Base-by-base conservation (phyloP, 139 green algal species). In the Desmodesmus armatus region DNA sequence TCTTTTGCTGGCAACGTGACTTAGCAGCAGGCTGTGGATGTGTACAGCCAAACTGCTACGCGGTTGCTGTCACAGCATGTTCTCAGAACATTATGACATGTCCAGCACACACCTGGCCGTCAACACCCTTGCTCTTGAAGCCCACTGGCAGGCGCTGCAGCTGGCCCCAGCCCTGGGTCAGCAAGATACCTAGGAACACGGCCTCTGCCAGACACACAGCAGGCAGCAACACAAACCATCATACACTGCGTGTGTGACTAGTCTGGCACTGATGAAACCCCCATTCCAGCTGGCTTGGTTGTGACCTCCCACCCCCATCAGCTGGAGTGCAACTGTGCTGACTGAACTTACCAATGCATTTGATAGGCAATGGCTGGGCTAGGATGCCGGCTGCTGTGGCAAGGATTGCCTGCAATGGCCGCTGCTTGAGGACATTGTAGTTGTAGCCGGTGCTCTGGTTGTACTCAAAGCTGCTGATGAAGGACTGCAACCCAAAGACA, bases 381-480 rank as follows among this genome's bases (percentile, higher is more conserved):
- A 91, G 82, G 7, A 92, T 89, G 27, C 89, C 83, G 19, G 85
- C 74, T 27, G 91, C 89, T 44, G 80, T 86, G 31, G 91, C 84
- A 80, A 94, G 85, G 44, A 94, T 90, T 63, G 86, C 75, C 19
- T 49, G 83, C n/a, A 92, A 80, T 6, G 89, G 88, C 11, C 92
- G 86, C 19, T 88, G 74, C 88, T 95, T 94, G 77, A 37, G 84
- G 40, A 92, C 85, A 65, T 94, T 89, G 82, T 92, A 93, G 74
- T 91, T 87, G 83, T 93, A 92, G 35, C 78, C 80, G 21, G 69
- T 43, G 7, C 67, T 85, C 78, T 95, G 89, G 85, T 94, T 95
- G 88, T 95, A 95, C 63, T 92, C 74, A n/a, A 94, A 58, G 65
- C 41, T 55, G 39, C 72, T 87, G 53, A 95, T 93, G 40, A 92